These are phyloP conservation scores for Termitomyces eurrhizus DNA, from an alignment of 768 basidiomycete genomes.

Conservation along the genomic window DNA sequence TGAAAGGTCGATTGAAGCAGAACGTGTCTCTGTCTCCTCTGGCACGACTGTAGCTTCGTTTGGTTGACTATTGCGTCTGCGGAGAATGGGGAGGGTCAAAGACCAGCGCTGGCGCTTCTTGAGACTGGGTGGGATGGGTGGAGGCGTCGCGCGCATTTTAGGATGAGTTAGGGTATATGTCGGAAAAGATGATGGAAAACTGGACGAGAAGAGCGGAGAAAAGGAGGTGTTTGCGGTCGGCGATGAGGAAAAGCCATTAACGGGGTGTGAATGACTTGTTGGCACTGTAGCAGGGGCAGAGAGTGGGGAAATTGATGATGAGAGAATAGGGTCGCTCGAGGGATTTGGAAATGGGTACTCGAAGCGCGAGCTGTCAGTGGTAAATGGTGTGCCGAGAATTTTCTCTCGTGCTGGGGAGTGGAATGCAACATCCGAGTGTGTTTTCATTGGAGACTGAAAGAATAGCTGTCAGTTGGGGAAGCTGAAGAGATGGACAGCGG, in stretches of 20 bases:
- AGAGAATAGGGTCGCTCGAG: conserved; percentile 1
- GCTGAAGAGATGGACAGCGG: not conserved
- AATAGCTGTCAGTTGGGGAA: not conserved
- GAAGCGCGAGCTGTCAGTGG: conserved; percentile 23
- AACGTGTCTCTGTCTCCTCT: not conserved
- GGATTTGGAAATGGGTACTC: conserved; percentile 28
- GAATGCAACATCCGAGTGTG: conserved; percentile 7
- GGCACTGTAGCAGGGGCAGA: conserved; percentile 3
- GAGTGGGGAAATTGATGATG: conserved; percentile 11
- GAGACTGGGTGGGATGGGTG: conserved; percentile 26
- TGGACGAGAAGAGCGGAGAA: conserved; percentile 8
- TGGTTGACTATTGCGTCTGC: conserved; percentile 11
- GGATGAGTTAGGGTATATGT: conserved; percentile 20
- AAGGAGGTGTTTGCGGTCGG: conserved; percentile 11
- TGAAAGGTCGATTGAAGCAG: not conserved
- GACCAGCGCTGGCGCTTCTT: conserved; percentile 25
- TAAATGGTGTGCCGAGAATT: conserved; percentile 32
- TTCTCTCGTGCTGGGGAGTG: conserved; percentile 25
- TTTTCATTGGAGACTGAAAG: not conserved
- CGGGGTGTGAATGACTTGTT: conserved; percentile 7
- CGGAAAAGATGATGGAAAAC: conserved; percentile 8
- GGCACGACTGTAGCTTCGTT: not conserved
- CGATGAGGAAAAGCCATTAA: conserved; percentile 14
- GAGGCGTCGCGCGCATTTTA: conserved; percentile 19
- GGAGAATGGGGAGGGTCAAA: conserved; percentile 11